Evolutionary conservation across 2,329 filamentous ascomycete genomes (phyloP).

Genomic region (Cladophialophora carrionii): DNA sequence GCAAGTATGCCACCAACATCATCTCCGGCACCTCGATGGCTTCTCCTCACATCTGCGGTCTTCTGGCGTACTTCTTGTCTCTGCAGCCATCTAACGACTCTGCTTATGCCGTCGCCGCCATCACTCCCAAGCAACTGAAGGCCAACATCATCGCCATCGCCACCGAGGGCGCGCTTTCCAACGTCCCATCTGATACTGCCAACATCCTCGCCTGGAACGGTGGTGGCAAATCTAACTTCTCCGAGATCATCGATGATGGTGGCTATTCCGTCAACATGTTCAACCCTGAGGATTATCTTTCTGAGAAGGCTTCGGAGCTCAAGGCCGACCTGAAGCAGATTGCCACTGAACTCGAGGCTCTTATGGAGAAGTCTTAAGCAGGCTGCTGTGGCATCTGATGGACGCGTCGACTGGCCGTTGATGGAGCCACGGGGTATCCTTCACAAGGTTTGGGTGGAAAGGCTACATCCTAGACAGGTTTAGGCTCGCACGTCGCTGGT

Average conservation of each 20-base stretch:
- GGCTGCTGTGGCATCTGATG: background rate
- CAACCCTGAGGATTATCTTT: constrained; percentile 47
- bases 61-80: constrained; percentile 96
- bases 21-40: constrained; percentile 99
- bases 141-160: constrained; percentile 79
- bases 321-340: constrained; percentile 41
- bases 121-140: constrained; percentile 95
- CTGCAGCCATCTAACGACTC: constrained; percentile 90
- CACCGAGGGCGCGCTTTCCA: constrained; percentile 74
- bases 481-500: constrained; percentile 10
- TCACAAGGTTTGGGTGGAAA: background rate
- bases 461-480: constrained; percentile 13
- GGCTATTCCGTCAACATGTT: constrained; percentile 58
- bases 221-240: constrained; percentile 90
- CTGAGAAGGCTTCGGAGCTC: constrained; percentile 54
- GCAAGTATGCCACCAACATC: constrained; percentile 94
- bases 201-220: constrained; percentile 99
- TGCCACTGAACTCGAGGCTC: constrained; percentile 33
- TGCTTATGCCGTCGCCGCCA: constrained; percentile 82
- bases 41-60: constrained; percentile 93
- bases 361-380: constrained; percentile 33
- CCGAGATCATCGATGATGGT: constrained; percentile 74
- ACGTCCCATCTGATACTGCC: constrained; percentile 81
- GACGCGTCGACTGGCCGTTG: background rate
- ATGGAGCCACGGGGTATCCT: background rate